Evolutionary conservation across 129 eudicot species (phyloP).

Genomic region (Deinandra increscens): DNA sequence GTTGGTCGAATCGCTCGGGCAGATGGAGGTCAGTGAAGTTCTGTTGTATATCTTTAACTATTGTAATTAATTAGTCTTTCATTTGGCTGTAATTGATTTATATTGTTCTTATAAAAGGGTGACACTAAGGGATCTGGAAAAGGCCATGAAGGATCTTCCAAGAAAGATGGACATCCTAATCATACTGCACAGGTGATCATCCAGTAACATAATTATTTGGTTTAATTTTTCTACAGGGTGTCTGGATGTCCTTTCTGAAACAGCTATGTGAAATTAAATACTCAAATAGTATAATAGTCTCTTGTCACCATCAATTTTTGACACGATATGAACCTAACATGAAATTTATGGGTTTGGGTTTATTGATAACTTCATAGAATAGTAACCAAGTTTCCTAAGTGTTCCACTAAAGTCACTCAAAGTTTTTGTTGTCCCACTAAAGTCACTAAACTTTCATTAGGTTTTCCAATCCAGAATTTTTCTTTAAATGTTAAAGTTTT

Average conservation of each 20-base stretch:
- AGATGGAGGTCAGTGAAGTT: conserved; percentile 70
- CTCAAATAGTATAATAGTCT: not conserved
- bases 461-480: too few relatives aligned
- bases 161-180: conserved; percentile 49
- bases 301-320: not conserved
- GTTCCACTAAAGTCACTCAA: too few relatives aligned
- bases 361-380: too few relatives aligned
- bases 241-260: not conserved
- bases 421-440: too few relatives aligned
- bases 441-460: too few relatives aligned
- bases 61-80: conserved; percentile 3
- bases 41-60: conserved; percentile 1
- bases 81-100: not conserved
- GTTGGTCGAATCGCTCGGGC: conserved; percentile 30
- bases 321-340: too few relatives aligned
- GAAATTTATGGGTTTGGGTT: too few relatives aligned
- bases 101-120: conserved; percentile 42
- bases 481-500: too few relatives aligned
- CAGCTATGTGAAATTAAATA: not conserved
- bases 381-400: too few relatives aligned
- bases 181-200: conserved; percentile 53
- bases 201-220: not conserved
- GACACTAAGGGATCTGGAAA: conserved; percentile 77
- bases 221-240: not conserved
- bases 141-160: conserved; percentile 66